Base-by-base conservation (phyloP, 176 grass and related monocot species). In the Hyparrhenia diplandra region DNA sequence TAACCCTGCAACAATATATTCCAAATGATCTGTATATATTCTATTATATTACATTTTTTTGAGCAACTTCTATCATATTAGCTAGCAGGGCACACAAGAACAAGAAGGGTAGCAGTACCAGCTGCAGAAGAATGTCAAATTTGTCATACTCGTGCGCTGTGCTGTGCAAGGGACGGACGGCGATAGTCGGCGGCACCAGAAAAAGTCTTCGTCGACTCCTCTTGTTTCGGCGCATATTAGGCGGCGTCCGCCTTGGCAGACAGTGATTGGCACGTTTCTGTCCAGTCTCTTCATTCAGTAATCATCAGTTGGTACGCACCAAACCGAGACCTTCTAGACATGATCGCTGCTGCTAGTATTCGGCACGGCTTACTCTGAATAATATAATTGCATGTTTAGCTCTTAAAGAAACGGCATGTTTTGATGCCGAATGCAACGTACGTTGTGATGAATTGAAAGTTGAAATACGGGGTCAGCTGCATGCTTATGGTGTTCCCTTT, bases 171-270 rank as follows among this genome's bases (percentile, higher is more conserved):
- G n/a, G n/a, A n/a, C n/a, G 36, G 39, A 16, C 37, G 23, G 14
- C 61, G 37, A n/a, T n/a, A 10, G 40, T 42, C 40, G 31, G 11
- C 25, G 17, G 59, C 69, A 28, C 58, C 10, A 1, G n/a, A 71
- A 81, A 63, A 77, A 82, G 77, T 85, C 77, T 35, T 67, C 72
- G 20, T 28, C 42, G 11, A 55, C 58, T 82, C 66, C 83, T 5
- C 62, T 85, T 66, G 71, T 89, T 89, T 20, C 87, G 82, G 64
- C 45, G 57, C 78, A 59, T 82, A 72, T 85, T 27, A 14, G 55
- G 82, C 87, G 59, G 20, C 16, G 41, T 70, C 49, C 9, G 60
- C 9, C 68, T 69, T 66, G 51, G 24, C 76, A 62, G 76, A 30
- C 82, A 76, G 34, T 14, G 64, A 81, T 81, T 71, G 72, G 54